These are phyloP conservation scores for Fermentozyma sake DNA, from an alignment of 1,139 yeast genomes.

Conservation along the genomic window DNA sequence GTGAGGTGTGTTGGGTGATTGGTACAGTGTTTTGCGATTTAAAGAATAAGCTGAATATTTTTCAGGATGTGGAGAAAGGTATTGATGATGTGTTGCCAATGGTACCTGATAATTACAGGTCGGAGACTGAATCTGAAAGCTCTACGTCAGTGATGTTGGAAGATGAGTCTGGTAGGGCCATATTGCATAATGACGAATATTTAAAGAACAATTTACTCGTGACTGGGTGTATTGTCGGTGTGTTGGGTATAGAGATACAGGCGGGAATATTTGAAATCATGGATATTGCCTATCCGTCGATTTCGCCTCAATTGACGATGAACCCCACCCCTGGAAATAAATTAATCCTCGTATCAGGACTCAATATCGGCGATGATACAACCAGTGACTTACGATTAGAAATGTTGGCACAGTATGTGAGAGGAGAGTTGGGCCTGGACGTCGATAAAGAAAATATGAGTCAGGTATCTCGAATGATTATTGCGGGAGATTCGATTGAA, in stretches of 20 bases:
- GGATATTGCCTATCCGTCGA: constrained; percentile 70
- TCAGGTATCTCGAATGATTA: constrained; percentile 50
- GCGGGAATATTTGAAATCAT: constrained; percentile 84
- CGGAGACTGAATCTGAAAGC: constrained; percentile 24
- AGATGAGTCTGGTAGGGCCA: constrained; percentile 89
- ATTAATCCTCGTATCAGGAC: constrained; percentile 72
- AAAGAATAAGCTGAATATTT: constrained; percentile 77
- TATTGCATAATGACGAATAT: constrained; percentile 62
- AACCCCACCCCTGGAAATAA: constrained; percentile 16
- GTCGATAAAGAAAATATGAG: constrained; percentile 20
- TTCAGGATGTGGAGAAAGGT: constrained; percentile 71
- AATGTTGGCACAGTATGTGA: constrained; percentile 64
- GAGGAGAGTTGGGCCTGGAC: constrained; percentile 59
- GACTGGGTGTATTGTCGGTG: constrained; percentile 84
- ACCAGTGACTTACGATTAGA: constrained; percentile 43
- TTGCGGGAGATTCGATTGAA: constrained; percentile 76
- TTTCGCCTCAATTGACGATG: constrained; percentile 51
- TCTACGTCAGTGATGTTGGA: constrained; percentile 71
- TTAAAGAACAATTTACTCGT: constrained; percentile 51
- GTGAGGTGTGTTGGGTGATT: constrained; percentile 78
- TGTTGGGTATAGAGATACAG: constrained; percentile 78
- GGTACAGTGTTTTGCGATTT: constrained; percentile 87
- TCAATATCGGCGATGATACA: constrained; percentile 45
- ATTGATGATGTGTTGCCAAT: constrained; percentile 48
- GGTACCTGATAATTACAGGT: constrained; percentile 26